Evolutionary conservation across 2,329 filamentous ascomycete genomes (phyloP), one percentile per base, ranked within the genome.

Genomic region (Neocatenulostroma microsporum): DNA sequence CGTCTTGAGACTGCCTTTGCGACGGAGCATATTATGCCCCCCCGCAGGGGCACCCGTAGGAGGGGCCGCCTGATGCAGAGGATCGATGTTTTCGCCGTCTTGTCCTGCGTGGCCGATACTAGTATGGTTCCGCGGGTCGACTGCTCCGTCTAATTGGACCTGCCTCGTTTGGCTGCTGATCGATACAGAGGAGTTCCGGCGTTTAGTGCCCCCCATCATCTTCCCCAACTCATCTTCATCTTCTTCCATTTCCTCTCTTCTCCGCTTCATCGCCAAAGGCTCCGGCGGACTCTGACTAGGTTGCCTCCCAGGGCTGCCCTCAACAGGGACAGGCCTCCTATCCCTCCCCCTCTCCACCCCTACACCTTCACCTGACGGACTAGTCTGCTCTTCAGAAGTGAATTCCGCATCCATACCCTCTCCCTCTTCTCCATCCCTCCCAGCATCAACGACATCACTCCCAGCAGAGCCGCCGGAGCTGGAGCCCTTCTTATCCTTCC

Each of bases 221-320:
- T 80, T 79, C n/a, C 96, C 66, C 54, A 89, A 85, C 47, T 95
- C 88, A 38, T 94, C 88, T 30, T 95, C 89, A 44, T 94, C 86
- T 44, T 94, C 86, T 39, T 95, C 89, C n/a, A n/a, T n/a, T n/a
- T n/a, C n/a, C 56, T 94, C 88, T 50, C 91, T 77, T 31, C 89
- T 76, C 31, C 89, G 81, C 62, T 96, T 96, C 59, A 94, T 85
- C 0, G 86, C 82, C 13, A 94, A 63, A 36, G 85, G 75, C 60
- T 94, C 86, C 0, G 80, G 82, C 3, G 82, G 80, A 5, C 57
- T 54, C 17, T 63, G 32, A n/a, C n/a, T n/a, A n/a, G n/a, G n/a
- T 18, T 41, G 46, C n/a, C 32, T 21, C 51, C 57, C 32, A 55
- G 55, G 31, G 52, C 55, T 26, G 61, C 55, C 23, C 57, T 61